These are phyloP conservation scores for Ogataea polymorpha DNA, from an alignment of 805 yeast species.

Conservation along the genomic window DNA sequence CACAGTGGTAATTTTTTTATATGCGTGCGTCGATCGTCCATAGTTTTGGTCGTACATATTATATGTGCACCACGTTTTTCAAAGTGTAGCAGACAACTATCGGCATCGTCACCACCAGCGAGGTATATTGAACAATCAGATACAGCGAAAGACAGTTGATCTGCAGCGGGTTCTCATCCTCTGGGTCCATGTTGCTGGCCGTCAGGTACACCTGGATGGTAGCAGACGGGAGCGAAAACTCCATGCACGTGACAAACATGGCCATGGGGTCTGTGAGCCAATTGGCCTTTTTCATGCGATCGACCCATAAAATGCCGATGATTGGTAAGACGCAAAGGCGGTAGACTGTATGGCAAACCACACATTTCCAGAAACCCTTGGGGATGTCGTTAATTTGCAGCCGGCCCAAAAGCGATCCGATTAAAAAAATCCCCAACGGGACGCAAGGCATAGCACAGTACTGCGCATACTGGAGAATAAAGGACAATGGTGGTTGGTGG, in stretches of 20 bases:
- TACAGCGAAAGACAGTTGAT: slow-evolving; percentile 56
- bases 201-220: slow-evolving; percentile 59
- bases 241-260: slow-evolving; percentile 44
- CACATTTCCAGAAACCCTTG: slow-evolving; percentile 56
- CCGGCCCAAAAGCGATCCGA: slow-evolving; percentile 55
- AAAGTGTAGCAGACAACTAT: slow-evolving; percentile 46
- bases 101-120: slow-evolving; percentile 47
- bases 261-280: slow-evolving; percentile 44
- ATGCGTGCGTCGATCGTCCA: slow-evolving; percentile 13
- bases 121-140: slow-evolving; percentile 45
- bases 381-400: slow-evolving; percentile 45
- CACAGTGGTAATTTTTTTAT: neutral
- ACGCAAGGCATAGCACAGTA: slow-evolving; percentile 53
- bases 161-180: slow-evolving; percentile 40
- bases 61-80: slow-evolving; percentile 28
- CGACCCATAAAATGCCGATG: slow-evolving; percentile 48
- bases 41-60: neutral
- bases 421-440: slow-evolving; percentile 49
- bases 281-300: slow-evolving; percentile 43
- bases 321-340: slow-evolving; percentile 49
- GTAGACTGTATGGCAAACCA: slow-evolving; percentile 39
- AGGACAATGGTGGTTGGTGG: slow-evolving; percentile 50
- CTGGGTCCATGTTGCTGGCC: slow-evolving; percentile 53
- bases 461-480: slow-evolving; percentile 45
- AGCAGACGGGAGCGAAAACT: slow-evolving; percentile 54